Evolutionary conservation across 805 yeast species (phyloP).

Genomic region (Candida coquimbonensis): DNA sequence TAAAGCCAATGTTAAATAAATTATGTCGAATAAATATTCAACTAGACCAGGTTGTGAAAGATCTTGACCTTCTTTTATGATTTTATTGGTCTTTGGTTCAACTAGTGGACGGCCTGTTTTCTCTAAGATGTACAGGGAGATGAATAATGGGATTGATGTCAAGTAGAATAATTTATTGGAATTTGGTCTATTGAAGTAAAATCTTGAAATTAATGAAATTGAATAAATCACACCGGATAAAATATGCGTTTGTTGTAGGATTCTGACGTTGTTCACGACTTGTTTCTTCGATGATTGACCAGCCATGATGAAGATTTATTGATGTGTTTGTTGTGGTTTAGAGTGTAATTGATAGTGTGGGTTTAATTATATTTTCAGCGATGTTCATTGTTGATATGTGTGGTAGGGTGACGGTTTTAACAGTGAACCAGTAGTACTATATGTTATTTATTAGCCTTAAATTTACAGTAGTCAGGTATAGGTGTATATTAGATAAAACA

Average conservation of each 20-base stretch:
- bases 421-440: too few relatives aligned
- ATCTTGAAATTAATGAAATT: conserved; percentile 22
- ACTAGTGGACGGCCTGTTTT: conserved; percentile 43
- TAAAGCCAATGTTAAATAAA: conserved; percentile 45
- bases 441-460: too few relatives aligned
- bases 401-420: too few relatives aligned
- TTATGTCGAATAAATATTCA: conserved; percentile 48
- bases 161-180: conserved; percentile 23
- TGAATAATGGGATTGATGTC: conserved; percentile 27
- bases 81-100: conserved; percentile 27
- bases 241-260: conserved; percentile 33
- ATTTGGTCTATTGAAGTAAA: conserved; percentile 31
- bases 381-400: too few relatives aligned
- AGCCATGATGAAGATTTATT: conserved; percentile 35
- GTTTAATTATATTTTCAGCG: too few relatives aligned
- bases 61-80: conserved; percentile 42
- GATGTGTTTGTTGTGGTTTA: too few relatives aligned
- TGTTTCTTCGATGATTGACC: conserved; percentile 50
- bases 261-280: conserved; percentile 34
- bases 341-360: too few relatives aligned
- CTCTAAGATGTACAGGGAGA: conserved; percentile 38
- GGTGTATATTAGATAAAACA: too few relatives aligned
- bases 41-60: conserved; percentile 40
- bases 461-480: too few relatives aligned
- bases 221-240: conserved; percentile 23